A percentile compares a stretch with the other conserved stretches of the same genome.
Evolutionary conservation across 495 filamentous ascomycete species (phyloP).

Genomic region (Neurospora sp.): DNA sequence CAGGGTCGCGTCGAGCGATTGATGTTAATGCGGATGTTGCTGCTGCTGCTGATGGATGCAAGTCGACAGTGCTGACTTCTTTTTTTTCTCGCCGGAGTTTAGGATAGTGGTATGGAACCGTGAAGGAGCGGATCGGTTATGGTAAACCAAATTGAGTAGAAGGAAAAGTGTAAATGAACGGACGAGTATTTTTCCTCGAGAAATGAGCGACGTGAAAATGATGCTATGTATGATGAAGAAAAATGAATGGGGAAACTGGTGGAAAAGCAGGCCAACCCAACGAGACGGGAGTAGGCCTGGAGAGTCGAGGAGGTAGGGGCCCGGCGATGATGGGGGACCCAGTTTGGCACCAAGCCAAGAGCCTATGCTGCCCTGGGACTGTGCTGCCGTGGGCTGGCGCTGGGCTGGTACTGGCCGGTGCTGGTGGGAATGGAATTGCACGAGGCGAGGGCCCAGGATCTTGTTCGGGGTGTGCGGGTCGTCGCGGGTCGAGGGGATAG

Average conservation of each 20-base stretch:
- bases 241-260: constrained; percentile 6
- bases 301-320: constrained; percentile 6
- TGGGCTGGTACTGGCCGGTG: background rate
- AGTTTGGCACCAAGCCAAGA: background rate
- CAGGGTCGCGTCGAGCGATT: constrained; percentile 6
- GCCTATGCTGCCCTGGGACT: background rate
- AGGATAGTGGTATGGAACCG: background rate
- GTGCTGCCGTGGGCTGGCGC: background rate
- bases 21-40: constrained; percentile 4
- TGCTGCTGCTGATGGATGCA: constrained; percentile 1
- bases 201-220: constrained; percentile 26
- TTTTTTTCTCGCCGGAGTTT: background rate
- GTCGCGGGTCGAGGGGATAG: background rate
- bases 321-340: background rate
- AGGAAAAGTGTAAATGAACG: constrained; percentile 17
- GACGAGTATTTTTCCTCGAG: constrained; percentile 20
- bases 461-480: constrained; percentile 15
- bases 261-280: constrained; percentile 1
- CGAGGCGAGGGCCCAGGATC: constrained; percentile 8
- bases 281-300: background rate
- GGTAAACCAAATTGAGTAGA: constrained; percentile 4
- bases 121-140: constrained; percentile 1
- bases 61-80: background rate
- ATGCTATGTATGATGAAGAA: constrained; percentile 15
- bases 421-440: background rate